A percentile compares a stretch with the other conserved stretches of the same genome.
Evolutionary conservation across 495 filamentous ascomycete genomes (phyloP).

Genomic region (Hypomontagnella submonticulosa): DNA sequence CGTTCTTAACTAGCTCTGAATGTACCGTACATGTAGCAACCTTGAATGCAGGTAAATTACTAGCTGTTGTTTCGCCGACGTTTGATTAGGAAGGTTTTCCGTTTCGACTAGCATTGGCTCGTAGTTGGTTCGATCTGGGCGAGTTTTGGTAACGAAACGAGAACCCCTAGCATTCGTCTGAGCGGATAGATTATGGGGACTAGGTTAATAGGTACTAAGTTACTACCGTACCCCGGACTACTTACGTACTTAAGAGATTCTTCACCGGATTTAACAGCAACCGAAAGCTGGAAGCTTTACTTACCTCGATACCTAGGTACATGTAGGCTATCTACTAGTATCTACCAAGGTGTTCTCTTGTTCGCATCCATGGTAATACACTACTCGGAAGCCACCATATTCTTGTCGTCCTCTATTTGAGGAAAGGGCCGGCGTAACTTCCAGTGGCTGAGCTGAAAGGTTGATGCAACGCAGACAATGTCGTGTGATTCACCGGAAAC

Average conservation of each 20-base stretch:
- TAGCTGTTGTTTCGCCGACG: conserved; percentile 30
- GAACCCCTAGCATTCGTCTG: conserved; percentile 20
- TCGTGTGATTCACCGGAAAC: conserved; percentile 27
- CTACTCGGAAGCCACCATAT: too few relatives aligned
- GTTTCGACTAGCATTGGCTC: conserved; percentile 33
- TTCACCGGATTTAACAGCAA: conserved; percentile 23
- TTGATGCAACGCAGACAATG: conserved; percentile 11
- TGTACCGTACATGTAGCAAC: background rate
- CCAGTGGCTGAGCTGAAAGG: conserved; percentile 4
- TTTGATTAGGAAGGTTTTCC: conserved; percentile 32
- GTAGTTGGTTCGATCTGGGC: conserved; percentile 9
- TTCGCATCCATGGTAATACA: too few relatives aligned
- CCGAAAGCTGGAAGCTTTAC: conserved; percentile 11
- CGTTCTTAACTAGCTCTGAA: background rate
- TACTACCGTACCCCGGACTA: too few relatives aligned
- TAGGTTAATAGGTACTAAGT: background rate
- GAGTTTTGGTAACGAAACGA: conserved; percentile 24
- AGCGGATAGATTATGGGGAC: conserved; percentile 13
- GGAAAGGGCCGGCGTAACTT: background rate
- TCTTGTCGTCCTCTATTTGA: too few relatives aligned
- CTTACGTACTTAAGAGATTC: conserved; percentile 7
- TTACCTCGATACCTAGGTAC: too few relatives aligned
- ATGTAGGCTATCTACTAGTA: too few relatives aligned
- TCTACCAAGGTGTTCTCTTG: too few relatives aligned
- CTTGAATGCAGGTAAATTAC: too few relatives aligned